Evolutionary conservation across 495 filamentous ascomycete species (phyloP), one percentile per base, ranked within the genome.

Genomic region (Pyrenula massariospora): DNA sequence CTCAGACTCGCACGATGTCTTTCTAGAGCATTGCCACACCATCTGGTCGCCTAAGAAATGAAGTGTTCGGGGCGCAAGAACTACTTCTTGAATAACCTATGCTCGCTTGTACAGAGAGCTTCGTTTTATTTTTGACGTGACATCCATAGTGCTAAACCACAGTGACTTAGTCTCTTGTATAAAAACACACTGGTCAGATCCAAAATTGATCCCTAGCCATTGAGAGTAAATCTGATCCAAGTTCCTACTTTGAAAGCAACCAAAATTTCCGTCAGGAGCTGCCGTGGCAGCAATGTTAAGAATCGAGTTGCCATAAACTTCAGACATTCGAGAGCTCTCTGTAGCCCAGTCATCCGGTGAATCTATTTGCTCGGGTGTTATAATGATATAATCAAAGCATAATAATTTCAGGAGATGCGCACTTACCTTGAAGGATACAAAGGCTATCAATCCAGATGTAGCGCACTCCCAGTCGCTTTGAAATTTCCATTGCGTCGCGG

Each of bases 391-490:
- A 15, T 15, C 31, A 5, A 42, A 42, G 31, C 31, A 42, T 15
- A 42, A 42, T 5, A 5, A 42, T 42, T 42, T 42, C 31, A 15
- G 5, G 31, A 42, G 31, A 15, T 15, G 31, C 31, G 15, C 5
- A 42, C 31, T 42, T 42, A 42, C 31, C 31, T 57, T 69, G 62
- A 42, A 68, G 56, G 21, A 68, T 65, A 47, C 66, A 70, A 2
- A 71, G 49, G 21, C 61, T 59, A 54, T 70, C 69, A 49, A 72
- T 69, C 68, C 70, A 71, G 20, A 72, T 55, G 54, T 64, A 68
- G n/a, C 31, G 31, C 19, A 49, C 21, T 11, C 49, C 20, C 2
- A 58, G 54, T 52, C 57, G 54, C 22, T 24, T 52, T 52, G 50
- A 21, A 20, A 52, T 19, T 21, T 52, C n/a, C 19, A 52, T 20